These are phyloP conservation scores for Sporothrix luriei DNA, from an alignment of 2,329 filamentous ascomycete species.

Conservation along the genomic window DNA sequence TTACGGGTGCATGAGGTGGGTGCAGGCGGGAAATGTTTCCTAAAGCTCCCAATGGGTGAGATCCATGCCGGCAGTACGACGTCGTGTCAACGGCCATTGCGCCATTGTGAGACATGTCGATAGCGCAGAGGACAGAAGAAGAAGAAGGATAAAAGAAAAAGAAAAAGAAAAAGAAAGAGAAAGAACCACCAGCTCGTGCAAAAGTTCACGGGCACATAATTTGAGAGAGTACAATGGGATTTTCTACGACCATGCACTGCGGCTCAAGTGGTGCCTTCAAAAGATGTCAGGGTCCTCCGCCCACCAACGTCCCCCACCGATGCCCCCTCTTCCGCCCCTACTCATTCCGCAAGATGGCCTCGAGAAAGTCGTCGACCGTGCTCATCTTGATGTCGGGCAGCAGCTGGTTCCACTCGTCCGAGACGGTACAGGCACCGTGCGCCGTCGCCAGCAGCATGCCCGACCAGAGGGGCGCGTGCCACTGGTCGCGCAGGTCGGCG, in stretches of 20 bases:
- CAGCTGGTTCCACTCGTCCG: slow-evolving; percentile 49
- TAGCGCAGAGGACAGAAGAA: no score
- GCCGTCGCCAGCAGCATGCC: slow-evolving; percentile 48
- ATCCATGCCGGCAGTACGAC: no score
- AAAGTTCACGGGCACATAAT: no score
- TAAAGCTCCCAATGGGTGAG: neutral
- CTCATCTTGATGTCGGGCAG: slow-evolving; percentile 50
- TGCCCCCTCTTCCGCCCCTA: neutral
- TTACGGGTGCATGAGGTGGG: neutral
- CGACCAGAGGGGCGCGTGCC: slow-evolving; percentile 46
- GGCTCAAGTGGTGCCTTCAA: no score
- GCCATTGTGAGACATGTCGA: neutral
- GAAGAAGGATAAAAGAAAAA: no score
- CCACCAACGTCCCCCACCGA: no score
- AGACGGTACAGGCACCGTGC: slow-evolving; percentile 49
- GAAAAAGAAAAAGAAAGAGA: no score
- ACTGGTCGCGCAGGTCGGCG: slow-evolving; percentile 42
- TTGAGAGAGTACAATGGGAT: no score
- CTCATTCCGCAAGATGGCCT: slow-evolving; percentile 11
- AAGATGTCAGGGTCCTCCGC: no score
- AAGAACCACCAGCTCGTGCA: no score
- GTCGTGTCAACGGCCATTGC: neutral
- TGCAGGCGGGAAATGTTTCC: neutral
- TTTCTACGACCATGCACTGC: no score
- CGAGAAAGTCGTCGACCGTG: slow-evolving; percentile 48